Conservation (phyloP, 177 flowering plant species). For the Vitis hybrid region DNA sequence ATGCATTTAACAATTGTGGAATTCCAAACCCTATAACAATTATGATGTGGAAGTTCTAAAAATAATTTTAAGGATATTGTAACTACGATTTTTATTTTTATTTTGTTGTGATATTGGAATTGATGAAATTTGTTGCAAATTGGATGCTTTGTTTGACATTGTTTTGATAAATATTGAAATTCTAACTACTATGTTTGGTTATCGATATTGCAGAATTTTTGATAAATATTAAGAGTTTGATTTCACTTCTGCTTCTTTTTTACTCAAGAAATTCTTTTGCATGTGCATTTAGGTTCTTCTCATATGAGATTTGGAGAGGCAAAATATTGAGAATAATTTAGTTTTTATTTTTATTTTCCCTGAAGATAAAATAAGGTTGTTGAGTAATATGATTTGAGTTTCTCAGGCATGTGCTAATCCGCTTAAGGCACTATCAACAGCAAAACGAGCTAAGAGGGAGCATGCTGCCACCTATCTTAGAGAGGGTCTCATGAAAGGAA, state of each 20-base stretch:
- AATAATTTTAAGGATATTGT: neutral
- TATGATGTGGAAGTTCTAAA: neutral
- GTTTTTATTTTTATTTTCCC: neutral
- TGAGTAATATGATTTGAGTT: slow-evolving; percentile 8
- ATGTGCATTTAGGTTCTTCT: neutral
- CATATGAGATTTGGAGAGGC: neutral
- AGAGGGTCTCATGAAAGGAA: slow-evolving; percentile 73
- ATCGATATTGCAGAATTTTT: neutral
- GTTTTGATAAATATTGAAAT: too few relatives aligned
- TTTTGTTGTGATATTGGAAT: too few relatives aligned
- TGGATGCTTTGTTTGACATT: too few relatives aligned
- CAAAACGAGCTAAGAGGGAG: slow-evolving; percentile 69
- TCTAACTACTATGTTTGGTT: neutral
- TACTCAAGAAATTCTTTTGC: neutral
- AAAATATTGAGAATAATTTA: neutral
- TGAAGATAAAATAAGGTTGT: neutral
- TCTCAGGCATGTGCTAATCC: slow-evolving; percentile 61
- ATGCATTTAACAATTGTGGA: too few relatives aligned
- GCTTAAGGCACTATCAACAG: slow-evolving; percentile 38
- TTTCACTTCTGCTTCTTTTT: neutral
- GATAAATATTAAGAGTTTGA: slow-evolving; percentile 1
- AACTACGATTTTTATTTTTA: too few relatives aligned
- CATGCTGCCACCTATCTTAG: slow-evolving; percentile 49
- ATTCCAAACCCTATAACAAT: neutral
- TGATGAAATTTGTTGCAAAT: too few relatives aligned